phyloP scores from a whole-genome alignment of 179 eudicot genomes.

The Silene coronaria region DNA sequence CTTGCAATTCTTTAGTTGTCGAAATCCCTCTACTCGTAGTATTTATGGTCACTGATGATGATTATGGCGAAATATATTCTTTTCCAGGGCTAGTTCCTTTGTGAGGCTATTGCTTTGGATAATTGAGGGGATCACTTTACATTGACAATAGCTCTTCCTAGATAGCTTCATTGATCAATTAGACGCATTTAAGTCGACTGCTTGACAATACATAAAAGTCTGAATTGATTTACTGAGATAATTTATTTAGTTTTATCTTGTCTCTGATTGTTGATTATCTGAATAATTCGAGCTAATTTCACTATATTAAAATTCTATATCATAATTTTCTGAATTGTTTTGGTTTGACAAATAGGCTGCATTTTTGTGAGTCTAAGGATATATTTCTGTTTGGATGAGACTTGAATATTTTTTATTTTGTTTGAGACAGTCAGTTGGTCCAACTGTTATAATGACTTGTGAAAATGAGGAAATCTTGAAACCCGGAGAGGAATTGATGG shows the following conservation, averaged over 20 bases:
- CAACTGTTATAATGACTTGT: conserved; percentile 24
- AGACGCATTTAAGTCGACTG: neutral
- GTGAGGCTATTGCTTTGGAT: neutral
- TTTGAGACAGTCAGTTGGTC: conserved; percentile 15
- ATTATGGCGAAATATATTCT: neutral
- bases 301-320: neutral
- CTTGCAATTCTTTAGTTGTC: neutral
- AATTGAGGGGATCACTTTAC: neutral
- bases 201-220: neutral
- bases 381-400: neutral
- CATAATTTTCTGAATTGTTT: neutral
- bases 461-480: conserved; percentile 22
- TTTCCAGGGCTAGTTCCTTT: too few relatives aligned
- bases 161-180: neutral
- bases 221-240: neutral
- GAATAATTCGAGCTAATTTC: neutral
- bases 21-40: neutral
- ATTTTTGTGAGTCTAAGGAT: neutral
- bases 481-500: conserved; percentile 47
- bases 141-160: neutral
- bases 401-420: neutral
- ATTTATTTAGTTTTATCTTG: neutral
- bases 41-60: neutral
- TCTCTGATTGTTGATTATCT: neutral
- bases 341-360: too few relatives aligned